Base-by-base conservation (phyloP, 371 early-diverging fungal genomes). In the Funneliformis caledonium region DNA sequence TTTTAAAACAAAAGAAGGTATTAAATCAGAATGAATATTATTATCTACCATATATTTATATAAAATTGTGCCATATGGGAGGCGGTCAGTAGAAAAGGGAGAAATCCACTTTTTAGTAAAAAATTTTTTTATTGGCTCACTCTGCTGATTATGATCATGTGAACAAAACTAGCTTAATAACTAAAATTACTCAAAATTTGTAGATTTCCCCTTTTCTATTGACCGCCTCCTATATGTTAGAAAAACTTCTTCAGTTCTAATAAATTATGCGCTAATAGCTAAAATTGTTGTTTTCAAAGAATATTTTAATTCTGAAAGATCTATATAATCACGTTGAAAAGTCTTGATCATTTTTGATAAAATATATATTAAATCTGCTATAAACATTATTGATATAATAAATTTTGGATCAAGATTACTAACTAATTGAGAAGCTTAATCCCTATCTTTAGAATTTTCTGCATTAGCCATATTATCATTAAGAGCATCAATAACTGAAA, bases 401-500 rank as follows among this genome's bases (percentile, higher is more conserved):
- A 69, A 69, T 16, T 69, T 0, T 33, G 69, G 12, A 69, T 69
- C 69, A 42, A 45, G 47, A 37, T 70, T n/a, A n/a, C 19, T 9
- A 37, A 47, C 8, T 9, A 70, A 22, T 11, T 42, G n/a, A 37
- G 26, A 16, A 19, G 70, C 70, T 12, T 8, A 3, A 37, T 6
- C 2, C 16, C 45, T n/a, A 37, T 26, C 9, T 47, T 45, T 69
- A 19, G 47, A 2, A 37, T 12, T 70, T 12, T 0, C 8, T 14
- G 26, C 19, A 70, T 70, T 70, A 9, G 3, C 42, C 6, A 47
- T 19, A 22, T 70, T 47, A 42, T 43, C 16, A 11, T 70, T 26
- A 45, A 70, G 70, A 14, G 45, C 22, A 70, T 70, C 70, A n/a
- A 70, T 70, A n/a, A 70, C 9, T 37, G 70, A 70, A 70, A 70